These are phyloP conservation scores for Candida endomychidarum DNA, from an alignment of 805 yeast genomes.

Conservation along the genomic window DNA sequence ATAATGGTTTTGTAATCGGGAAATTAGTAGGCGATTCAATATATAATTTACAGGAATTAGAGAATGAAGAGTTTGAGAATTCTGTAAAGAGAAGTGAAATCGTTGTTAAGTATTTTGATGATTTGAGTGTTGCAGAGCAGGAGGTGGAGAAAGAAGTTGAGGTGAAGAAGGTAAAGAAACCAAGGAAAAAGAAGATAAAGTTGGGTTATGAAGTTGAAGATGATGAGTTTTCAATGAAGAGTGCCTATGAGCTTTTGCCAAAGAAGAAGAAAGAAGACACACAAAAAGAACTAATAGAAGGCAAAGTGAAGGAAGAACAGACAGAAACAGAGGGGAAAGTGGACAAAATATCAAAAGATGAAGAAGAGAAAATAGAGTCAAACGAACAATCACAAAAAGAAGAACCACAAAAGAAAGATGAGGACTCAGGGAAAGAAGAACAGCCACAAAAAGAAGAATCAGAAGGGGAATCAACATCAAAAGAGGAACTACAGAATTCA, in stretches of 20 bases:
- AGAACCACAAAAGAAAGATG: neutral
- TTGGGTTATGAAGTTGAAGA: constrained; percentile 36
- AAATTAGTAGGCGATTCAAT: constrained; percentile 56
- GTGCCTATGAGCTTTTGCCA: constrained; percentile 37
- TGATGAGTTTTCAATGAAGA: constrained; percentile 34
- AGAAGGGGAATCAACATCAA: neutral
- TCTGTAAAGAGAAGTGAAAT: constrained; percentile 43
- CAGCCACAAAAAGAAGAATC: neutral
- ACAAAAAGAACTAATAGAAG: neutral
- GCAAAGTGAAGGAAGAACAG: neutral
- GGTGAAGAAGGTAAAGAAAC: constrained; percentile 15
- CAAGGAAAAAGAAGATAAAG: constrained; percentile 26
- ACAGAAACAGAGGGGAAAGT: neutral
- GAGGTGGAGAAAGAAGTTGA: constrained; percentile 6
- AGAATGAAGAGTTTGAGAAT: constrained; percentile 46
- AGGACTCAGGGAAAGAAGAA: neutral
- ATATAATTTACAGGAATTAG: constrained; percentile 51
- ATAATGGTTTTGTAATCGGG: constrained; percentile 45
- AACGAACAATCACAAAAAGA: neutral
- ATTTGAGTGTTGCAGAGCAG: constrained; percentile 12
- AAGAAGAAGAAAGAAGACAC: neutral
- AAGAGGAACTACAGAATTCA: neutral
- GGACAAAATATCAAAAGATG: neutral
- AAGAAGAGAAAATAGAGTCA: neutral
- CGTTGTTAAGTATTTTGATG: constrained; percentile 49